Evolutionary conservation across 2,329 filamentous ascomycete genomes (phyloP).

Genomic region (Xylariaceae sp.): DNA sequence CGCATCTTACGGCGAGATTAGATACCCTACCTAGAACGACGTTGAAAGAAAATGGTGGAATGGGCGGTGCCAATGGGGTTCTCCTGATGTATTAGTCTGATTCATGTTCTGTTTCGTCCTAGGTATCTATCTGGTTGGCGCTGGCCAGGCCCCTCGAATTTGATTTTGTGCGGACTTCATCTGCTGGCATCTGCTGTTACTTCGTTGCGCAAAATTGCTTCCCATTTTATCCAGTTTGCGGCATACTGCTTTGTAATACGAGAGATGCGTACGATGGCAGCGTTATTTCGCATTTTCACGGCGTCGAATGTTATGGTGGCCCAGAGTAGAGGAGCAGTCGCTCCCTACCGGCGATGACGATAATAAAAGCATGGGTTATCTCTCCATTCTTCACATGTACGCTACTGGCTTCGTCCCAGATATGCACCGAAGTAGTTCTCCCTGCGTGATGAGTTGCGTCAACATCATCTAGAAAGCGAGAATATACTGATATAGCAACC

Average conservation of each 20-base stretch:
- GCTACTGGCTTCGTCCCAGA: background rate
- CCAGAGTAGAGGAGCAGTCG: conserved; percentile 14
- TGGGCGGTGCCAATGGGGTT: background rate
- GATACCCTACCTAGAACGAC: conserved; percentile 3
- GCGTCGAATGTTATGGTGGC: conserved; percentile 8
- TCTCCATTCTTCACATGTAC: conserved; percentile 9
- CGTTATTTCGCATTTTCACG: conserved; percentile 20
- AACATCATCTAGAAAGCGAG: background rate
- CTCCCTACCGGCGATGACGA: conserved; percentile 9
- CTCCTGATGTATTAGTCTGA: background rate
- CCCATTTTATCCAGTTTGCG: conserved; percentile 8
- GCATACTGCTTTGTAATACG: conserved; percentile 15
- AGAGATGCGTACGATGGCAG: conserved; percentile 15
- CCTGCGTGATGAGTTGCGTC: background rate
- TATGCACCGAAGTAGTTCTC: background rate
- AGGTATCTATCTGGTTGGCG: background rate
- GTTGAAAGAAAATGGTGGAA: background rate
- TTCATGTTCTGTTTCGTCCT: background rate
- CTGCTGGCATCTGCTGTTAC: conserved; percentile 2
- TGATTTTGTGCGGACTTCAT: conserved; percentile 7
- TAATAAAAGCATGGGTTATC: conserved; percentile 11
- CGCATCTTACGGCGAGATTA: background rate
- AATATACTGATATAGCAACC: background rate
- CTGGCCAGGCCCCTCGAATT: conserved; percentile 1
- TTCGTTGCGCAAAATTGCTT: background rate